Evolutionary conservation across 2,329 filamentous ascomycete genomes (phyloP).

Genomic region (Microcyclospora tardicrescens): DNA sequence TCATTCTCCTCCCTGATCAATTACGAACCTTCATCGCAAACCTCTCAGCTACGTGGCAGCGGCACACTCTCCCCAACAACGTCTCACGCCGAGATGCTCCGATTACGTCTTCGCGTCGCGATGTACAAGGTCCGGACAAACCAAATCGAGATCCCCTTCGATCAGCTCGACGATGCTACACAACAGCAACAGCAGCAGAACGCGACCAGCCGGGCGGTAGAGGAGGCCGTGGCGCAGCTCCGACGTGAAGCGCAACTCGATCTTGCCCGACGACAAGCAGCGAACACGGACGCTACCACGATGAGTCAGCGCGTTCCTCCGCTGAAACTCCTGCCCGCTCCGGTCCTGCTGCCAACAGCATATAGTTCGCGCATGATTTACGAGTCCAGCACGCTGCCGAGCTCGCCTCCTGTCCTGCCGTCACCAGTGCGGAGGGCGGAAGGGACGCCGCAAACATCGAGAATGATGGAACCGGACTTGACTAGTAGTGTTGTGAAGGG

Average conservation of each 20-base stretch:
- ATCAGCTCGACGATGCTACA: constrained; percentile 33
- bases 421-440: neutral
- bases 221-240: constrained; percentile 16
- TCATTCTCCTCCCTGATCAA: constrained; percentile 38
- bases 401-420: constrained; percentile 18
- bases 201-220: constrained; percentile 7
- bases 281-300: constrained; percentile 1
- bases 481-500: constrained; percentile 37
- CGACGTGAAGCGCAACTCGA: constrained; percentile 9
- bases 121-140: constrained; percentile 65
- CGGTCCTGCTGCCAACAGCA: constrained; percentile 26
- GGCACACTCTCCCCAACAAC: constrained; percentile 21
- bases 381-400: constrained; percentile 16
- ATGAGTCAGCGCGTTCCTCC: neutral
- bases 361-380: constrained; percentile 27
- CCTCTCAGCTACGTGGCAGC: constrained; percentile 2
- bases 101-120: constrained; percentile 56
- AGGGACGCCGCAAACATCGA: neutral
- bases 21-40: constrained; percentile 32
- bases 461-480: constrained; percentile 19
- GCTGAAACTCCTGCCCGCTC: constrained; percentile 24
- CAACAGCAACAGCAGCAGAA: constrained; percentile 2
- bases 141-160: constrained; percentile 53
- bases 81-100: constrained; percentile 45
- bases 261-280: neutral